Percentiles rank a stretch among this genome's conserved stretches.
Evolutionary conservation across 108 stramenopile genomes (phyloP).

Genomic region (Cyclostephanos tholiformis): DNA sequence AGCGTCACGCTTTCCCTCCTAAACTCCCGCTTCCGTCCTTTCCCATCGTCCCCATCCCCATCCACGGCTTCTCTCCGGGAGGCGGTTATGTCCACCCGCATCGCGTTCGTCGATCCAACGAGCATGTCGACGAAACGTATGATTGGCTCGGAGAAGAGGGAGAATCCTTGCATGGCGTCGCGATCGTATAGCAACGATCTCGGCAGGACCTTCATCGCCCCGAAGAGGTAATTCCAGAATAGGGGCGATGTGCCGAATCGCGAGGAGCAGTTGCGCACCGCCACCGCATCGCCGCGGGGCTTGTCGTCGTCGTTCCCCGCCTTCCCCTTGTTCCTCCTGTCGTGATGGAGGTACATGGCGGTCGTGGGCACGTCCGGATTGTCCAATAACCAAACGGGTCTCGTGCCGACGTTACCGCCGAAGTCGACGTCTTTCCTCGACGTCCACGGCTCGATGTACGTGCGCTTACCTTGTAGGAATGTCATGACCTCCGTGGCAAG

Average conservation of each 20-base stretch:
- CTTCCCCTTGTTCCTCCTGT: not conserved
- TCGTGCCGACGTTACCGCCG: constrained; percentile 53
- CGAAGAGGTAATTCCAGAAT: constrained; percentile 84
- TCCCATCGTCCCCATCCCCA: constrained; percentile 4
- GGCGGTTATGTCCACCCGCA: constrained; percentile 43
- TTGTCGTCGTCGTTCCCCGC: not conserved
- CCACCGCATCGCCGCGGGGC: not conserved
- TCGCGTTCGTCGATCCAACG: constrained; percentile 77
- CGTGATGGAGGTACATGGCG: constrained; percentile 21
- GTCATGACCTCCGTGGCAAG: constrained; percentile 71
- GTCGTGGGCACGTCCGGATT: constrained; percentile 77
- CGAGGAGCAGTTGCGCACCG: constrained; percentile 30
- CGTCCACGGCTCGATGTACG: constrained; percentile 53
- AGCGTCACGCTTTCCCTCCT: constrained; percentile 20
- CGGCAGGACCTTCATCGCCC: constrained; percentile 68
- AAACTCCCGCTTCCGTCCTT: not conserved
- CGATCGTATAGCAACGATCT: constrained; percentile 63
- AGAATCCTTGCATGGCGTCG: constrained; percentile 68
- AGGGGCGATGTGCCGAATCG: constrained; percentile 84
- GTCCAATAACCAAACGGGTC: constrained; percentile 66
- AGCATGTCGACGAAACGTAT: constrained; percentile 83
- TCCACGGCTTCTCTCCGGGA: not conserved
- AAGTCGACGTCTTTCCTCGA: constrained; percentile 49
- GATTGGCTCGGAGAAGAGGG: constrained; percentile 80
- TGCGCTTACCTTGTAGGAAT: constrained; percentile 51